Conservation (phyloP, 2,329 filamentous ascomycete genomes). For the Claviceps africana region DNA sequence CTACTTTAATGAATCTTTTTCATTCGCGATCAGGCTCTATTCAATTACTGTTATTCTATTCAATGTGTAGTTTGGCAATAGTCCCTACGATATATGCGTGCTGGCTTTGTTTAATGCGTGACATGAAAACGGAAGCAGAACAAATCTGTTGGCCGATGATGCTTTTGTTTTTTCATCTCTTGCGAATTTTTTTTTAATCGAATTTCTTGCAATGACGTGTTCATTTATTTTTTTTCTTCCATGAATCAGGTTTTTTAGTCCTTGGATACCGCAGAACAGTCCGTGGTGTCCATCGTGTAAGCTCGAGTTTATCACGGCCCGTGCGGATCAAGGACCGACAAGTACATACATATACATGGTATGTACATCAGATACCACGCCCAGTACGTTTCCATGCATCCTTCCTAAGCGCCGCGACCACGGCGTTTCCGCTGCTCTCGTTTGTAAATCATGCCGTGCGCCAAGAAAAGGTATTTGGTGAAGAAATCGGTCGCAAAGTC, state of each 20-base stretch:
- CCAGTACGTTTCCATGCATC: neutral
- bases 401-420: neutral
- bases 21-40: neutral
- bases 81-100: neutral
- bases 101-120: neutral
- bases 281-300: no score
- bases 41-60: neutral
- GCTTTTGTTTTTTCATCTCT: no score
- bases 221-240: neutral
- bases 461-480: slow-evolving; percentile 30
- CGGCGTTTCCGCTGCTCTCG: slow-evolving; percentile 18
- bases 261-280: no score
- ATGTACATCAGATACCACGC: no score
- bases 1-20: neutral
- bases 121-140: neutral
- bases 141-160: neutral
- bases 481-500: slow-evolving; percentile 35
- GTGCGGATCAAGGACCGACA: no score
- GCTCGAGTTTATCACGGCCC: no score
- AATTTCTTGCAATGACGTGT: neutral
- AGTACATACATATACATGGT: no score
- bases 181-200: no score
- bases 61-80: neutral
- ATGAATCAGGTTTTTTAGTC: no score
- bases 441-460: slow-evolving; percentile 28